Base-by-base conservation (phyloP, 352 stramenopile genomes). In the Globisporangium nodosum region DNA sequence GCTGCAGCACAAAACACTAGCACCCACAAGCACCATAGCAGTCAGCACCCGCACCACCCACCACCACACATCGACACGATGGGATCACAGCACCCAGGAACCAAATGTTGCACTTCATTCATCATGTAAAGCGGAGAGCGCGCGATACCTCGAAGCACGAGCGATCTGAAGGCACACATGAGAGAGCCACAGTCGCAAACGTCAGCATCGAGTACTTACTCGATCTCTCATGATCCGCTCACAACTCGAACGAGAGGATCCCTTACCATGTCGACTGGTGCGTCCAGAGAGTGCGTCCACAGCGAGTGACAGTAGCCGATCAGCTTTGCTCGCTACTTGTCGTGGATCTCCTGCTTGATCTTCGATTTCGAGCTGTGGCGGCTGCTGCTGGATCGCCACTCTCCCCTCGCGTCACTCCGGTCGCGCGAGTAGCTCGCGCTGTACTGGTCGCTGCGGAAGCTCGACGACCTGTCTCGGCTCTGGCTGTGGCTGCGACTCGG, bases 401-500 rank as follows among this genome's bases (percentile, higher is more conserved):
- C 33, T 11, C 20, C 27, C 33, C 37, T 54, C 49, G 24, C 16
- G 49, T 54, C 49, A 30, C 49, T 65, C n/a, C 52, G 43, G 21
- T 65, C 52, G 50, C 59, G 52, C 13, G 56, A 58, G 31, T 46
- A 64, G 11, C n/a, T 50, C 42, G 60, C 50, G 20, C 31, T 64
- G 49, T 42, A 55, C 37, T 54, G 45, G 9, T 64, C 50, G 6
- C 42, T 43, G 20, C 46, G 49, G 9, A 15, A 11, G 40, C 48
- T 58, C 30, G 60, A 66, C n/a, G 49, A 49, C 27, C 53, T 49
- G 49, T 64, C 61, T 66, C 68, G 65, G 46, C 73, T 81, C 31
- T 66, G 52, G 46, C 73, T 84, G 57, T 70, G 69, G 48, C 68
- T 80, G n/a, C 63, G 78, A 40, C 65, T 85, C 39, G 68, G 69